Evolutionary conservation across 306 rosid species (phyloP).

Genomic region (Boehmeria nivea): DNA sequence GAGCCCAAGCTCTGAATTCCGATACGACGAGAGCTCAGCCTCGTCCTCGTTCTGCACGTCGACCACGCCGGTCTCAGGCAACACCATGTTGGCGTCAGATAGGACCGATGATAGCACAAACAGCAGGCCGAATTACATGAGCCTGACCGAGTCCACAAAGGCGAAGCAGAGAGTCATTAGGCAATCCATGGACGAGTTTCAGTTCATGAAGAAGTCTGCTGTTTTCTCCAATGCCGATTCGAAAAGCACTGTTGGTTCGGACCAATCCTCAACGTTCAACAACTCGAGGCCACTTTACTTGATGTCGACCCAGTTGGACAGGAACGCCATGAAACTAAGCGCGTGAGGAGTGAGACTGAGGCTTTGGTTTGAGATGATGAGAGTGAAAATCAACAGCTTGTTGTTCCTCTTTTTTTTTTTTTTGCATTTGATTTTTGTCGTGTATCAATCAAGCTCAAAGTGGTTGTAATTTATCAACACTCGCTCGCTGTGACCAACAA

Average conservation of each 20-base stretch:
- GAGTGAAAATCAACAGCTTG: constrained; percentile 57
- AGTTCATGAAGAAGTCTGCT: constrained; percentile 57
- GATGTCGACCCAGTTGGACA: constrained; percentile 42
- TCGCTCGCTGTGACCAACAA: constrained; percentile 1
- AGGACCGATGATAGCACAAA: constrained; percentile 58
- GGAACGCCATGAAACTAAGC: constrained; percentile 40
- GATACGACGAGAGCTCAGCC: constrained; percentile 81
- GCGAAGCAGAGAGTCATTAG: constrained; percentile 72
- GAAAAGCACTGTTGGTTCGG: constrained; percentile 72
- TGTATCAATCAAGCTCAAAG: constrained; percentile 17
- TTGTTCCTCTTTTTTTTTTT: constrained; percentile 41
- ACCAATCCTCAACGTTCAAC: constrained; percentile 43
- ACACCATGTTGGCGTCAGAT: constrained; percentile 50
- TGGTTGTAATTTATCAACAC: neutral
- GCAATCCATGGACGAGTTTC: constrained; percentile 96
- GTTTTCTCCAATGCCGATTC: constrained; percentile 66
- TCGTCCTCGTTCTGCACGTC: constrained; percentile 90
- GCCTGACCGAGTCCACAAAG: constrained; percentile 76
- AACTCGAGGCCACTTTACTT: constrained; percentile 54
- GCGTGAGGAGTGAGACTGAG: constrained; percentile 15
- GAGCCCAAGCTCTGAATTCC: constrained; percentile 90
- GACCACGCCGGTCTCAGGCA: constrained; percentile 69
- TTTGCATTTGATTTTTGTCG: constrained; percentile 12
- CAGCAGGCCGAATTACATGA: constrained; percentile 76
- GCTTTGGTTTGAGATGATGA: neutral